Percentiles rank a stretch among this genome's conserved stretches.
Conservation (phyloP, 2,329 filamentous ascomycete species). For the Cryphonectria japonica region DNA sequence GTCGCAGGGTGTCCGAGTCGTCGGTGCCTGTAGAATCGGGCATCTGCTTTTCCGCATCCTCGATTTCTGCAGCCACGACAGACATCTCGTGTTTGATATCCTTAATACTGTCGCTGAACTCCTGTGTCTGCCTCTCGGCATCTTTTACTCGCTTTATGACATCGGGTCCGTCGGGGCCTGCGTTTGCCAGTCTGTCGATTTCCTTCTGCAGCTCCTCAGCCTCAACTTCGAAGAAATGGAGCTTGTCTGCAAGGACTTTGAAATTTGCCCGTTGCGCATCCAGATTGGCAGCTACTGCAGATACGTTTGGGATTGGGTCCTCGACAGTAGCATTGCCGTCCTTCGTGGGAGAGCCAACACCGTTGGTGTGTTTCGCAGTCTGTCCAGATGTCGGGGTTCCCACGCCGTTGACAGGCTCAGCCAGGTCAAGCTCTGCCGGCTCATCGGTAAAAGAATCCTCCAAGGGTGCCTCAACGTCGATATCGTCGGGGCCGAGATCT, state of each 20-base stretch:
- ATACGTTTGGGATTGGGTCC: slow-evolving; percentile 18
- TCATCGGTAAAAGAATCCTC: slow-evolving; percentile 22
- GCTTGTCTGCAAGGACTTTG: slow-evolving; percentile 40
- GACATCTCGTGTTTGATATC: slow-evolving; percentile 42
- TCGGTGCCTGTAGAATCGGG: slow-evolving; percentile 17
- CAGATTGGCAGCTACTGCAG: slow-evolving; percentile 33
- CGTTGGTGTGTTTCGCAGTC: slow-evolving; percentile 5
- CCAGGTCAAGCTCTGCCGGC: slow-evolving; percentile 23
- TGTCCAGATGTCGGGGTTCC: slow-evolving; percentile 28
- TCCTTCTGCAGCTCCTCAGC: slow-evolving; percentile 38
- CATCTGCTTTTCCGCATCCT: slow-evolving; percentile 38
- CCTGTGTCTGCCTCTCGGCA: slow-evolving; percentile 37
- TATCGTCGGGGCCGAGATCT: slow-evolving; percentile 50
- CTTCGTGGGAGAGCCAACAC: slow-evolving; percentile 9
- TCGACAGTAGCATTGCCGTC: slow-evolving; percentile 5
- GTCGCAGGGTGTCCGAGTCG: slow-evolving; percentile 33
- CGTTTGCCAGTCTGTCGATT: slow-evolving; percentile 35
- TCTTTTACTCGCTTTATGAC: slow-evolving; percentile 32
- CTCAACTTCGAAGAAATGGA: slow-evolving; percentile 39
- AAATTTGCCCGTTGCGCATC: slow-evolving; percentile 41
- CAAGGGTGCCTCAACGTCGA: slow-evolving; percentile 52
- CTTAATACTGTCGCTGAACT: slow-evolving; percentile 39
- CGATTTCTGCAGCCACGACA: slow-evolving; percentile 43
- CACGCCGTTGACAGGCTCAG: slow-evolving; percentile 27
- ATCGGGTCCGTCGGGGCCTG: slow-evolving; percentile 27